Base-by-base conservation (phyloP, 345 rosid species). In the Gossypium bickii region DNA sequence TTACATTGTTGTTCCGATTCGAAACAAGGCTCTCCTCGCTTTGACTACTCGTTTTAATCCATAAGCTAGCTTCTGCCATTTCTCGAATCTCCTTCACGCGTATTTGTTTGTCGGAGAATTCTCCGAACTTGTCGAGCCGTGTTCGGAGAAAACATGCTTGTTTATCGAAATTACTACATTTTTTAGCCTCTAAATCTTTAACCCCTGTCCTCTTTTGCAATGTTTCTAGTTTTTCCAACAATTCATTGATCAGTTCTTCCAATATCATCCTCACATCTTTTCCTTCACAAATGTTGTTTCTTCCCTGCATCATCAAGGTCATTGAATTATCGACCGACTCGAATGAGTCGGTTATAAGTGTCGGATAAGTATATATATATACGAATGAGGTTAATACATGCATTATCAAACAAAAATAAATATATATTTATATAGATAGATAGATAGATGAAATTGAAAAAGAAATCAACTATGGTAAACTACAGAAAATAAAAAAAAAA, bases 11-110 rank as follows among this genome's bases (percentile, higher is more conserved):
- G 12, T 73, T 79, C 48, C 72, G 52, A 64, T 68, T 82, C 27
- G 82, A 77, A 62, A 49, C 73, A 65, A 63, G 77, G 58, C 67
- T 67, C 52, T 78, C 89, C 27, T 78, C 75, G 18, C 3, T 57
- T 51, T 65, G 77, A 78, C 74, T n/a, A 56, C 66, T 74, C 9
- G 79, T 60, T 73, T 74, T 68, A 67, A 81, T 79, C 1, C 85
- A 83, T 83, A 92, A 83, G 85, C 95, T 87, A 62, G 91, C 90
- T 77, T 84, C 98, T 16, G 93, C 91, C 88, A 93, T 89, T 61
- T 88, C 89, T 51, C 78, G 87, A 75, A 89, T 87, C 83, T 87
- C 88, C 79, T 84, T 82, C 10, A 76, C 85, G 49, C 80, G 80
- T 56, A 78, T 13, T 51, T 74, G 76, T 80, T 84, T 88, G 43